Base-by-base conservation (phyloP, 768 basidiomycete species). In the Pisolithus marmoratus region DNA sequence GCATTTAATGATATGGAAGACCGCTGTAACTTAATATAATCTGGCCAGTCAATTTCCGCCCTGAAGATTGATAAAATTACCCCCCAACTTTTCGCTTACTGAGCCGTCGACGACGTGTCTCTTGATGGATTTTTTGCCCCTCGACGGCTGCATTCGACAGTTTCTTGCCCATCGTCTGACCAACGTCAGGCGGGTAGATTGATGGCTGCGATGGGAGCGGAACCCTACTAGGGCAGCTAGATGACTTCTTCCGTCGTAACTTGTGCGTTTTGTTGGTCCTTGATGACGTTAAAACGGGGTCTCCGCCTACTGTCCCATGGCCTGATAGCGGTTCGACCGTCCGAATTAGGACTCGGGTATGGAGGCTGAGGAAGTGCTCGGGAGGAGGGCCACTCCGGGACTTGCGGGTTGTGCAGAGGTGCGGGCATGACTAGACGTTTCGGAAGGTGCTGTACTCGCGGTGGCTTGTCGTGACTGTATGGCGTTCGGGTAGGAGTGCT, bases 401-500 rank as follows among this genome's bases (percentile, higher is more conserved):
- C 53, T 24, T 63, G 61, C 53, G 66, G 67, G 2, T 29, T 23
- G 60, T 82, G 80, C 37, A 89, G 73, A 15, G 83, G 87, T 3
- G 82, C 67, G 43, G 87, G 87, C 87, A 89, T 89, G 40, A 88
- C 80, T 24, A 89, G 79, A 44, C 72, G 78, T 63, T 79, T 84
- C 4, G 87, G 87, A 40, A 82, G 59, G 64, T 82, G 70, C 38
- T 58, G 66, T 22, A 51, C 54, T 48, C 64, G 66, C 17, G 48
- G 58, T 5, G 54, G 54, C 24, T 52, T 46, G 36, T 55, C 61
- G 17, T 46, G 9, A 44, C 29, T 22, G 38, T 51, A 51, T 24
- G 53, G 26, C 34, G 58, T 27, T 38, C 44, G 61, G 3, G 42
- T 37, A 46, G 22, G 20, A 14, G 22, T 45, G 37, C 19, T 38